These are phyloP conservation scores for Thielaviopsis populi DNA, from an alignment of 2,329 filamentous ascomycete genomes.

Conservation along the genomic window DNA sequence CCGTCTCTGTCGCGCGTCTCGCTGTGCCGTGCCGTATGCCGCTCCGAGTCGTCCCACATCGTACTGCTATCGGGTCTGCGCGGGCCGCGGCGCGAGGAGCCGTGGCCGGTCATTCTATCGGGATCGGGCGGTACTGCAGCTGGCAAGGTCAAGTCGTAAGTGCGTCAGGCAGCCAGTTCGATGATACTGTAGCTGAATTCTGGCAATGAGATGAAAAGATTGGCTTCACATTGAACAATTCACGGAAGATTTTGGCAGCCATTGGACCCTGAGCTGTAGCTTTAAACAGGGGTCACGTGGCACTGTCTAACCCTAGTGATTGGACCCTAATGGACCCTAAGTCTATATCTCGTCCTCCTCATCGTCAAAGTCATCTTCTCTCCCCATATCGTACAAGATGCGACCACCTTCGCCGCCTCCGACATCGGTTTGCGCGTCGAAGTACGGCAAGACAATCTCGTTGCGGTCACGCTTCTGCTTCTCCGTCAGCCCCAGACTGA, in stretches of 20 bases:
- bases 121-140: too few relatives aligned
- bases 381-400: constrained; percentile 92
- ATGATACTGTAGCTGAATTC: too few relatives aligned
- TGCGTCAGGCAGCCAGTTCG: background rate
- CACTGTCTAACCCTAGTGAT: background rate
- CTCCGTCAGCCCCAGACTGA: constrained; percentile 74
- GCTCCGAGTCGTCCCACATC: constrained; percentile 44
- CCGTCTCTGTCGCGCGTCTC: constrained; percentile 19
- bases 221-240: background rate
- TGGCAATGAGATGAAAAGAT: background rate
- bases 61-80: constrained; percentile 38
- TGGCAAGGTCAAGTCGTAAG: background rate
- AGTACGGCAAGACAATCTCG: constrained; percentile 84
- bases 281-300: background rate
- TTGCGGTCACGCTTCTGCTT: constrained; percentile 78
- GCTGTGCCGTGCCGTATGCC: constrained; percentile 22
- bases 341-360: constrained; percentile 76
- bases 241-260: background rate
- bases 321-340: background rate
- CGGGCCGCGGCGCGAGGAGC: constrained; percentile 17
- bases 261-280: background rate
- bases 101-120: background rate
- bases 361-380: constrained; percentile 92
- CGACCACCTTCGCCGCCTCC: constrained; percentile 73
- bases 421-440: constrained; percentile 77